These are phyloP conservation scores for Acanthamoeba triangularis DNA, from an alignment of 208 protist genomes.

Conservation along the genomic window DNA sequence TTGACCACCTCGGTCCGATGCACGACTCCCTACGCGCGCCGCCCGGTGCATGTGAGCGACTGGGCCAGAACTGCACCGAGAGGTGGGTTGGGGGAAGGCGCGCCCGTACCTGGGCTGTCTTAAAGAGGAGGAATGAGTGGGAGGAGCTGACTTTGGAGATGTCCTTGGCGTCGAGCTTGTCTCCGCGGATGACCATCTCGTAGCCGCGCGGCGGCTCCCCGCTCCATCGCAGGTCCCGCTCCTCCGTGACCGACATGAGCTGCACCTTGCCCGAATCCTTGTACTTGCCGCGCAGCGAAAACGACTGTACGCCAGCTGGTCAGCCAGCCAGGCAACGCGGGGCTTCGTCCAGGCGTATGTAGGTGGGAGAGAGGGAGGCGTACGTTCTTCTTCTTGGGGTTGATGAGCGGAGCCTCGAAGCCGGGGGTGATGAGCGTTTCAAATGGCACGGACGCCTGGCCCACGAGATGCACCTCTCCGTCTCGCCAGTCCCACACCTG, in stretches of 20 bases:
- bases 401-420: slow-evolving; percentile 14
- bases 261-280: slow-evolving; percentile 42
- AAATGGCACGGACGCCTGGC: not conserved
- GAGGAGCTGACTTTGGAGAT: slow-evolving; percentile 35
- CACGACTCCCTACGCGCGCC: not conserved
- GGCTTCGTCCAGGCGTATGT: not conserved
- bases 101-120: not conserved
- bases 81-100: not conserved
- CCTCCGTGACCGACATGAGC: not conserved
- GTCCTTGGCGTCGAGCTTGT: slow-evolving; percentile 32
- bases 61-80: not conserved
- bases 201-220: not conserved
- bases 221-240: slow-evolving; percentile 9
- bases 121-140: slow-evolving; percentile 28
- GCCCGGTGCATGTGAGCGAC: not conserved
- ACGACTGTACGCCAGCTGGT: not conserved
- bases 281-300: slow-evolving; percentile 33
- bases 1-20: slow-evolving; percentile 18
- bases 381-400: slow-evolving; percentile 46
- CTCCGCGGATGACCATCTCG: not conserved
- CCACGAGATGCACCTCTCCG: not conserved
- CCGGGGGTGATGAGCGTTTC: not conserved
- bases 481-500: slow-evolving; percentile 41
- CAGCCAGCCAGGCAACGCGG: not conserved
- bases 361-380: not conserved